Base-by-base conservation (phyloP, 306 rosid species). In the Glycine soja region DNA sequence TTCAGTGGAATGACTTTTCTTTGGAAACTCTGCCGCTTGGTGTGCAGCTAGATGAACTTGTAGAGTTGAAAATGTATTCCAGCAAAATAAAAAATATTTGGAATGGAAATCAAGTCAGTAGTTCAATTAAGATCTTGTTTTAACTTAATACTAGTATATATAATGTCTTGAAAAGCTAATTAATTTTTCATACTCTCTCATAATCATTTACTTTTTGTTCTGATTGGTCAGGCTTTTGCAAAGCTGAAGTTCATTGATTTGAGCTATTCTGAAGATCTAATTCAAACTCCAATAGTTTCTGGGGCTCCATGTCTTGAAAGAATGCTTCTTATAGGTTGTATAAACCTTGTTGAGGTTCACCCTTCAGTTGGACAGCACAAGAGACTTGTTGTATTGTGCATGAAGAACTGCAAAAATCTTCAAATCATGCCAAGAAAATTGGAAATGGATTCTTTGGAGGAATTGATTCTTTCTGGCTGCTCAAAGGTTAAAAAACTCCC, bases 231-330 rank as follows among this genome's bases (percentile, higher is more conserved):
- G 69, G 7, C 3, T 43, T 74, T 74, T 43, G 79, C 79, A 42
- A 74, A 74, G 54, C 30, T 74, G 53, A 58, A 58, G 79, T 74
- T 57, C 70, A 74, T 74, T 42, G 79, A 74, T 74, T 8, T 74
- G 43, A 57, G 79, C 45, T 19, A 18, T 19, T 74, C 79, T 38
- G 8, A 57, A 58, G 32, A 42, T 42, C 69, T 57, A 18, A 18
- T 58, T 74, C 42, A 74, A 57, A 57, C 69, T 7, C 69, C 69
- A 6, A 43, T 57, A 18, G 79, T 74, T 58, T 74, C 57, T 7
- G 79, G 79, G 15, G 79, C 32, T 24, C 79, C 79, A 43, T 42
- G 79, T 58, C 79, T 74, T 16, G 68, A 58, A 74, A 19, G 38
- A 19, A 15, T 74, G 79, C 57, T 57, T 38, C 79, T 74, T 58